A percentile compares a stretch with the other conserved stretches of the same genome.
phyloP scores from a whole-genome alignment of 306 rosid genomes.

The Senna tora region DNA sequence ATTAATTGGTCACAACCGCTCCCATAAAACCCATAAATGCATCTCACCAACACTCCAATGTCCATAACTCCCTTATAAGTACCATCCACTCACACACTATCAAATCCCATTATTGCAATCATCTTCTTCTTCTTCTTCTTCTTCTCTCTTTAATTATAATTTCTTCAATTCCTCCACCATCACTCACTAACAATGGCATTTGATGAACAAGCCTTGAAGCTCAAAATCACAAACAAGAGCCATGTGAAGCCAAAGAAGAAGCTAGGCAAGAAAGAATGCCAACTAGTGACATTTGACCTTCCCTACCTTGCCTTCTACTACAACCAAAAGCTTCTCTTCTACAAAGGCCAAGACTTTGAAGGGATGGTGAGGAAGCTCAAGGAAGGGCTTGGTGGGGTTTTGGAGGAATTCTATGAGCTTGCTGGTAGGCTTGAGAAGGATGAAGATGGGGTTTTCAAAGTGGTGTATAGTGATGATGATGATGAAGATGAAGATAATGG shows the following conservation, averaged over 20 bases:
- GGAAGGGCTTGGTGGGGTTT: constrained; percentile 61
- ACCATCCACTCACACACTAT: too few relatives aligned
- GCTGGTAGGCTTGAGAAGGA: constrained; percentile 89
- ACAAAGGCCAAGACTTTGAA: constrained; percentile 62
- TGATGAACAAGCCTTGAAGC: constrained; percentile 35
- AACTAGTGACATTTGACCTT: constrained; percentile 83
- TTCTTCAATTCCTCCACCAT: background rate
- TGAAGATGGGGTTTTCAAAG: constrained; percentile 84
- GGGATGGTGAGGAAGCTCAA: constrained; percentile 69
- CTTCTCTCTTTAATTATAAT: background rate
- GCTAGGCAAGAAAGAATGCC: constrained; percentile 71
- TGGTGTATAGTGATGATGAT: constrained; percentile 66
- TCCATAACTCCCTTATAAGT: background rate
- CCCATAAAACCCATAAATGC: constrained; percentile 3
- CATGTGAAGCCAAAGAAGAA: constrained; percentile 65
- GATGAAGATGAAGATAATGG: background rate
- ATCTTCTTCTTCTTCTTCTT: background rate
- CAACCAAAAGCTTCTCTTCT: constrained; percentile 85
- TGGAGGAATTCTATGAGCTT: constrained; percentile 74
- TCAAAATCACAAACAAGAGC: constrained; percentile 54
- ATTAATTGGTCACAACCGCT: constrained; percentile 6
- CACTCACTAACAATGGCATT: background rate
- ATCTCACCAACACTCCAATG: background rate
- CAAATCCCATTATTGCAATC: too few relatives aligned
- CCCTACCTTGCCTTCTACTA: constrained; percentile 94